Evolutionary conservation across 441 rosid species (phyloP).

Genomic region (Cnidoscolus chayamansa): DNA sequence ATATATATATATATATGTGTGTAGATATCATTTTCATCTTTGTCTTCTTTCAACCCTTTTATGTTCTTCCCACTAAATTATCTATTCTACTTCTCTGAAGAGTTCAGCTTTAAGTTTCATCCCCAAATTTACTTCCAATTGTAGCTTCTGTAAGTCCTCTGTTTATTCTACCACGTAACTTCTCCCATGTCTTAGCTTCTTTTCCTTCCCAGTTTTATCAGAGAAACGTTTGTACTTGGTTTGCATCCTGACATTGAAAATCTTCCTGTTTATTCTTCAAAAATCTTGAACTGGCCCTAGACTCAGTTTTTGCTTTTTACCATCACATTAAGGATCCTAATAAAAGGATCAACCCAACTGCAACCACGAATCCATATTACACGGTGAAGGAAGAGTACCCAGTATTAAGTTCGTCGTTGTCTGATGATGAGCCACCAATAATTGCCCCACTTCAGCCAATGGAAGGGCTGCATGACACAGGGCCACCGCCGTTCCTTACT

Average conservation of each 20-base stretch:
- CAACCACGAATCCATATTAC: conserved; percentile 39
- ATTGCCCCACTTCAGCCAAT: conserved; percentile 49
- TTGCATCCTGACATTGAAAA: no score
- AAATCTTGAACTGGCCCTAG: no score
- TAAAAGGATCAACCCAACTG: neutral
- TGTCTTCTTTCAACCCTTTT: neutral
- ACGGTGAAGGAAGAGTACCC: conserved; percentile 40
- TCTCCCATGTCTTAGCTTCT: no score
- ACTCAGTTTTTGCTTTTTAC: neutral
- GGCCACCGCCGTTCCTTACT: conserved; percentile 73
- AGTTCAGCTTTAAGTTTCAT: neutral
- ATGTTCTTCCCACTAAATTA: neutral
- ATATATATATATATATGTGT: neutral
- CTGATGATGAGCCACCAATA: conserved; percentile 21
- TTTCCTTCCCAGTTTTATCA: no score
- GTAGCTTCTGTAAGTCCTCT: neutral
- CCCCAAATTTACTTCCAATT: neutral
- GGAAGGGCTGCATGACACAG: conserved; percentile 73
- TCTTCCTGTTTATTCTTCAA: no score
- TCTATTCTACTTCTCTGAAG: neutral
- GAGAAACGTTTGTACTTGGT: no score
- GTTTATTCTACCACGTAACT: neutral
- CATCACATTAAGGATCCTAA: neutral
- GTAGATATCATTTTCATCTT: neutral
- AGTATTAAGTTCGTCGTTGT: conserved; percentile 30